These are phyloP conservation scores for Gaertneriomyces sp. DNA, from an alignment of 192 early-diverging fungal genomes.

Conservation along the genomic window DNA sequence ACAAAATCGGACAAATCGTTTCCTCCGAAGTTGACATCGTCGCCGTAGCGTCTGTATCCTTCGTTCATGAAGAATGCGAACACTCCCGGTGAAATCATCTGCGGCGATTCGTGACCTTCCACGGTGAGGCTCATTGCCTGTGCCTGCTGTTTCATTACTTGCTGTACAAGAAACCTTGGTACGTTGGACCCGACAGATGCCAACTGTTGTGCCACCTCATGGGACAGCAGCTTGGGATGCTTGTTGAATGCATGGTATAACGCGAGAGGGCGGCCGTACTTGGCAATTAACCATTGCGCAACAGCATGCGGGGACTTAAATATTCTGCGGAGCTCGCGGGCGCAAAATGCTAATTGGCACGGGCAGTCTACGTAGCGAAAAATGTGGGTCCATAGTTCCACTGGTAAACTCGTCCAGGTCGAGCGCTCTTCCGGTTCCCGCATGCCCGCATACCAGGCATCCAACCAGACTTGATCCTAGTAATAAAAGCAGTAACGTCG, in stretches of 20 bases:
- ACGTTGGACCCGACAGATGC: conserved; percentile 1
- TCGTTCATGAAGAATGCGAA: conserved; percentile 20
- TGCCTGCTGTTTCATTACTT: conserved; percentile 7
- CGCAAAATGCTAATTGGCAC: neutral
- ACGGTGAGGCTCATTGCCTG: neutral
- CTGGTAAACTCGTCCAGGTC: conserved; percentile 20
- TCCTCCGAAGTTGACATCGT: neutral
- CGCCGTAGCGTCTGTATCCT: conserved; percentile 12
- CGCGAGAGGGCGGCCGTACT: conserved; percentile 1
- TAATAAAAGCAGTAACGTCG: too few relatives aligned
- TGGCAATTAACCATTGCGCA: conserved; percentile 3
- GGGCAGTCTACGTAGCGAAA: neutral
- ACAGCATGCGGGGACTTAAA: conserved; percentile 3
- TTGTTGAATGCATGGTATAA: conserved; percentile 7
- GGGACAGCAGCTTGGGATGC: neutral
- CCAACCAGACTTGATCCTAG: too few relatives aligned
- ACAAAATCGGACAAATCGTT: neutral
- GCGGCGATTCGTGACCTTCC: neutral
- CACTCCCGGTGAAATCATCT: conserved; percentile 6
- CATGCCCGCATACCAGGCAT: too few relatives aligned
- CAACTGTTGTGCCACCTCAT: conserved; percentile 3
- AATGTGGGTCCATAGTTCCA: conserved; percentile 28
- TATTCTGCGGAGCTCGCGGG: neutral
- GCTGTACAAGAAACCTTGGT: conserved; percentile 18
- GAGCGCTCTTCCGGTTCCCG: too few relatives aligned